Evolutionary conservation across 805 yeast genomes (phyloP).

Genomic region (Yarrowia bubula): DNA sequence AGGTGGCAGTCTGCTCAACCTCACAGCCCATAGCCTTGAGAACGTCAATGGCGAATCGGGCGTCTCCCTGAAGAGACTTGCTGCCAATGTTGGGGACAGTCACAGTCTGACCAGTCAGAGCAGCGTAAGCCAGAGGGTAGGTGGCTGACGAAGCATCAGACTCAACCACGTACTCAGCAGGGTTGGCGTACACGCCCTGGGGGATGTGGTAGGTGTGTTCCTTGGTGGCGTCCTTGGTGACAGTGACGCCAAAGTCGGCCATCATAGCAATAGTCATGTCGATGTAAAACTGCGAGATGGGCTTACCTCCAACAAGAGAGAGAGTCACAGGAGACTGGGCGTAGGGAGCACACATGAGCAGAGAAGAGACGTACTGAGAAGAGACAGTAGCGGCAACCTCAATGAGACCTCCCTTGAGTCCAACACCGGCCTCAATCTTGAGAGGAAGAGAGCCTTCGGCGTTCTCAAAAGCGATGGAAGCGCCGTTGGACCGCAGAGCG

Average conservation of each 20-base stretch:
- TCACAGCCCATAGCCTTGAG: constrained; percentile 91
- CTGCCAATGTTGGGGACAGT: constrained; percentile 94
- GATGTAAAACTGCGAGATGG: constrained; percentile 91
- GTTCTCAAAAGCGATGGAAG: constrained; percentile 67
- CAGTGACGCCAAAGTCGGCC: constrained; percentile 82
- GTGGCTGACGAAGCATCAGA: constrained; percentile 98
- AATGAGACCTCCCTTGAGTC: constrained; percentile 84
- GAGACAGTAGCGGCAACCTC: constrained; percentile 95
- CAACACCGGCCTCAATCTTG: constrained; percentile 62
- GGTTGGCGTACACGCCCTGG: constrained; percentile 73
- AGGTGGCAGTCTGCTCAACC: constrained; percentile 76
- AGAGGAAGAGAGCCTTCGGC: constrained; percentile 83
- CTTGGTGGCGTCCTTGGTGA: constrained; percentile 65
- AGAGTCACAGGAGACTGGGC: constrained; percentile 85
- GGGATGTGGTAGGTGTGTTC: constrained; percentile 89
- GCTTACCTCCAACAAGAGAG: constrained; percentile 91
- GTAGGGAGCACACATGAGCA: constrained; percentile 96
- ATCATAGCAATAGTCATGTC: constrained; percentile 97
- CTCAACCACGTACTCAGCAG: constrained; percentile 82
- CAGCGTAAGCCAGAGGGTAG: constrained; percentile 96
- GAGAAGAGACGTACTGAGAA: constrained; percentile 94
- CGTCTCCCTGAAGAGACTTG: constrained; percentile 92
- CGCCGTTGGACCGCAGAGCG: constrained; percentile 80
- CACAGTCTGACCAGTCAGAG: constrained; percentile 88
- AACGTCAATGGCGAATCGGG: constrained; percentile 91